Base-by-base conservation (phyloP, 2,329 filamentous ascomycete genomes). In the Gaeumannomyces sp. region DNA sequence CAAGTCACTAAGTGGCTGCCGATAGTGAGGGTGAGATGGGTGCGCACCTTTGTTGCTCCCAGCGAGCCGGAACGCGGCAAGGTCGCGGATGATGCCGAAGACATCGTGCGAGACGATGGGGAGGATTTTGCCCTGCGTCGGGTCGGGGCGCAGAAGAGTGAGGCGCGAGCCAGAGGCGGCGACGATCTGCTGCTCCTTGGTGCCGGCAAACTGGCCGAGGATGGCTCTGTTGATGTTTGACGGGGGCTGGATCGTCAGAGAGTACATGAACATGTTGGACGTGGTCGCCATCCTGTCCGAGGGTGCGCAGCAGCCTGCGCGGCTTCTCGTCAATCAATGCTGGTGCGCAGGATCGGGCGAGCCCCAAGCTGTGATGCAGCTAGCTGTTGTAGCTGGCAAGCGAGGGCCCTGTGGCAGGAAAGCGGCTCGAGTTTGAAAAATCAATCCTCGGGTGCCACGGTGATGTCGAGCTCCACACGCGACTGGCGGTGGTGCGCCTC, bases 231-330 rank as follows among this genome's bases (percentile, higher is more conserved):
- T 93, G 73, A 97, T 88, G 66, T 92, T 90, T 70, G 93, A 93
- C 45, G 95, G 92, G 71, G 92, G 90, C 79, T 97, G 93, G 73
- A 99, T 89, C 71, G 95, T 98, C 81, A 99, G 84, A 73, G 92
- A 95, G 81, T 99, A 99, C 81, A 99, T 89, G 77, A 97, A 97
- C 92, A 97, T 96, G 77, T 94, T 94, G 70, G 93, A 97, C 67
- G 94, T 97, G 76, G 93, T 96, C 81, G 95, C 94, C 95, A 98
- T 98, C 75, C 75, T 84, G 74, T 73, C 77, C 68, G 68, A 64
- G 62, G 73, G 73, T 74, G 77, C 79, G 79, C 80, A 80, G 79
- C 74, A 79, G 78, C 79, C 81, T 80, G 80, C 79, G 78, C 79
- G 78, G 79, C 78, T 4, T 53, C 45, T 53, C 45, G 4, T 53